A percentile compares a stretch with the other conserved stretches of the same genome.
phyloP scores from a whole-genome alignment of 116 monocot species.

The Posidonia oceanica region DNA sequence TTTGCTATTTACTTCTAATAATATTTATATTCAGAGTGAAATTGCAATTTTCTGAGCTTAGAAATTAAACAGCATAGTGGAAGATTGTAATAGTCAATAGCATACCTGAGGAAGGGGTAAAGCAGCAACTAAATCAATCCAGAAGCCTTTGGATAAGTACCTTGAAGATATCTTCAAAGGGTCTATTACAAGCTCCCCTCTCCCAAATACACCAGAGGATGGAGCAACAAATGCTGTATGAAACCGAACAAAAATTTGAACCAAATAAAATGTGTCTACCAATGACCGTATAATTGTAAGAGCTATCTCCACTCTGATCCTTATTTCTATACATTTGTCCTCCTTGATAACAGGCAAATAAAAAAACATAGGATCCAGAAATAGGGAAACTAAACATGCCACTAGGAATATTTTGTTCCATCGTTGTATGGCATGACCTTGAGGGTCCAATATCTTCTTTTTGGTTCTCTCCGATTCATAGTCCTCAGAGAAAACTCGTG shows the following conservation, averaged over 20 bases:
- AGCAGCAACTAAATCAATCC: conserved; percentile 55
- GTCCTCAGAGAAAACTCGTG: conserved; percentile 75
- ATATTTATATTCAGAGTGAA: too few species aligned
- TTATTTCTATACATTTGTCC: conserved; percentile 31
- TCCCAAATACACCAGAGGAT: conserved; percentile 80
- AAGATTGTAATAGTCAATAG: neutral
- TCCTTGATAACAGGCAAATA: conserved; percentile 33
- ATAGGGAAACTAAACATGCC: conserved; percentile 55
- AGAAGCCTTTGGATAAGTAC: conserved; percentile 48
- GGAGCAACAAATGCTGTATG: conserved; percentile 74
- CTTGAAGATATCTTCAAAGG: conserved; percentile 46
- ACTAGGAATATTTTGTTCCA: conserved; percentile 73
- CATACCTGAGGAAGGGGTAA: conserved; percentile 79
- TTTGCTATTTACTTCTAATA: too few species aligned
- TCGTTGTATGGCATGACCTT: conserved; percentile 27
- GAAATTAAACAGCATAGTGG: too few species aligned
- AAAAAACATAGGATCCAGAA: conserved; percentile 76
- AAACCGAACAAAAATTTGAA: conserved; percentile 65
- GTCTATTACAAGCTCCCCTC: conserved; percentile 78
- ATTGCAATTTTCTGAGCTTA: too few species aligned
- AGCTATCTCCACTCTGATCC: conserved; percentile 14
- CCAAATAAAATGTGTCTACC: conserved; percentile 48
- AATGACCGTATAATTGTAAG: conserved; percentile 45
- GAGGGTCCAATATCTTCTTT: conserved; percentile 50
- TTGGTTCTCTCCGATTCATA: conserved; percentile 26